Percentiles rank a stretch among this genome's conserved stretches.
phyloP scores from a whole-genome alignment of 805 yeast species.

The Kuraishia hungarica region DNA sequence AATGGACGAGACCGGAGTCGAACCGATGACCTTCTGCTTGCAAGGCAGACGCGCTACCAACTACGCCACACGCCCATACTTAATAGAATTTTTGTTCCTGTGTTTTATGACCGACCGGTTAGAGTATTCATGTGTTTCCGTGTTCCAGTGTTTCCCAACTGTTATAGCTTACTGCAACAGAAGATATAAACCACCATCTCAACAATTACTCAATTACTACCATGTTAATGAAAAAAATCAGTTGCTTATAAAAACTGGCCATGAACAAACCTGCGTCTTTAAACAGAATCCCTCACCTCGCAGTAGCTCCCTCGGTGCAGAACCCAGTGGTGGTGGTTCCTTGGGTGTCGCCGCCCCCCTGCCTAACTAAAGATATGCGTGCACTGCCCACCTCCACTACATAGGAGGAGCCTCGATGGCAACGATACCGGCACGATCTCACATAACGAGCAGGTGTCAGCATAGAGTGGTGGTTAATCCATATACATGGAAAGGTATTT shows the following conservation, averaged over 20 bases:
- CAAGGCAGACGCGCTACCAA: slow-evolving; percentile 43
- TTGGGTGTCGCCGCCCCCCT: background rate
- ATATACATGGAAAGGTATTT: background rate
- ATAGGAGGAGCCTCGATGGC: background rate
- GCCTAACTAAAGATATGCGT: background rate
- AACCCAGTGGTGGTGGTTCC: too few species aligned
- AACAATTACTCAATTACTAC: too few species aligned
- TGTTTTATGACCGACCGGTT: too few species aligned
- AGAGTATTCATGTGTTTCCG: too few species aligned
- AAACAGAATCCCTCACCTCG: too few species aligned
- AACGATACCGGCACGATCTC: background rate
- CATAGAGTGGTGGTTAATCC: background rate
- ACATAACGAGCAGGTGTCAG: background rate
- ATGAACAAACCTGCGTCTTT: too few species aligned
- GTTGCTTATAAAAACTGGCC: too few species aligned
- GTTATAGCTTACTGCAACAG: too few species aligned
- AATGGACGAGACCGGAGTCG: slow-evolving; percentile 23
- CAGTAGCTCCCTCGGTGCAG: too few species aligned
- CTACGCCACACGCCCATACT: slow-evolving; percentile 28
- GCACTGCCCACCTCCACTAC: background rate
- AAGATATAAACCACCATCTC: too few species aligned
- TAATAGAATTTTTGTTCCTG: background rate
- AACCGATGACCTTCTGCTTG: slow-evolving; percentile 40
- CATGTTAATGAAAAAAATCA: too few species aligned
- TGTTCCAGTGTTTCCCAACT: too few species aligned